Evolutionary conservation across 805 yeast genomes (phyloP), one percentile per base, ranked within the genome.

Genomic region (Lipomyces yamadae): DNA sequence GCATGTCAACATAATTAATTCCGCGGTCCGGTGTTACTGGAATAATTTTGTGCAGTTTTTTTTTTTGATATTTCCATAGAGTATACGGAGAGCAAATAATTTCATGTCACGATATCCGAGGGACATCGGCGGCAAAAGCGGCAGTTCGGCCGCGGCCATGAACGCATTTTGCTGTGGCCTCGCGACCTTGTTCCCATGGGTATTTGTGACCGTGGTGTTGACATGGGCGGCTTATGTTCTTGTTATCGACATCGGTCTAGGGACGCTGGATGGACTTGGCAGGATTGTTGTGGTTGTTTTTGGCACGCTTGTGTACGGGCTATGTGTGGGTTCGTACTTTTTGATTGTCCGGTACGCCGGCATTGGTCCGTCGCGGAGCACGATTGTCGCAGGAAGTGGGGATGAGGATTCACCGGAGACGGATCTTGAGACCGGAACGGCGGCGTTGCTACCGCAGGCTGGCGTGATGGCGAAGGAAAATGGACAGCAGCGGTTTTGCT

Each of bases 401-500:
- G 59, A 56, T 30, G 30, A 18, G 18, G 60, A 29, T 4, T 30
- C 32, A n/a, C 8, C 33, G 15, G 64, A 60, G 35, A 60, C 64
- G 7, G 78, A 75, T 61, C 60, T 71, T 48, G 78, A 76, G 58
- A 57, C 70, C 2, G 76, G 74, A 29, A 56, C 56, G 5, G 69
- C 70, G 48, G 42, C 70, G 1, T 62, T 72, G 39, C 73, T 76
- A 10, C 79, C 80, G 6, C 72, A 61, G n/a, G 73, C 24, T 1
- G 24, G 68, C 62, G 77, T 80, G 54, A 76, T 77, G 32, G 79
- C 82, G 35, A 81, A 81, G 68, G 78, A 75, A 33, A 78, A 81
- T 63, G 83, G 83, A n/a, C 73, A 75, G 50, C 72, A 72, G 71
- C 73, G 83, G 57, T 80, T 69, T 69, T 81, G 83, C 72, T 61